Base-by-base conservation (phyloP, 192 early-diverging fungal genomes). In the Coemansia sp. region DNA sequence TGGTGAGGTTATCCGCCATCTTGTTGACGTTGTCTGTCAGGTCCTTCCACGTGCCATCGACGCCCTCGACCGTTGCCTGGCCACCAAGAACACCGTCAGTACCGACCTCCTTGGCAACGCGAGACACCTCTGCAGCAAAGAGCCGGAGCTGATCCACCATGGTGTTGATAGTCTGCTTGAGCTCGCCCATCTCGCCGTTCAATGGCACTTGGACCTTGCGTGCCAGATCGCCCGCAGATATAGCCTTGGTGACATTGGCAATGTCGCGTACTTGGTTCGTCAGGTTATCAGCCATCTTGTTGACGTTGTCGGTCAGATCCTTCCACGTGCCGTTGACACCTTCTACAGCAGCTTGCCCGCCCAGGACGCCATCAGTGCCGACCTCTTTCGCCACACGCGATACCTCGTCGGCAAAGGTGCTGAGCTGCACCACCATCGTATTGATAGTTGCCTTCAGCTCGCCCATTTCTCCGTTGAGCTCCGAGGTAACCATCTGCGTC, bases 361-460 rank as follows among this genome's bases (percentile, higher is more conserved):
- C 86, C 1, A 88, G 63, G 37, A 81, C 82, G 9, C 86, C 84
- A 56, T 86, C 81, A 22, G 82, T 79, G 23, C 79, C 83, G 10
- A 79, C 79, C 47, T 84, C 80, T 5, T 80, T 78, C 29, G 84
- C 81, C 13, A 86, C 84, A 44, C 80, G 67, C 29, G 79, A 85
- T 14, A 86, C 74, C 60, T 85, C 80, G 18, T 64, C 48, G 18
- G 77, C 69, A 46, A 83, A 74, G 20, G 53, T 68, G 24, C 64
- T 57, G 14, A 87, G 65, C 50, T 82, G 79, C 35, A 75, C 78
- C 28, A 81, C 81, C 80, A 86, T 80, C 28, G 67, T 79, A 40
- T 83, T 82, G 44, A 82, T 80, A 0, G 78, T 80, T n/a, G 81
- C 52, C 39, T 80, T 82, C 7, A 80, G 49, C 15, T 76, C 81